Conservation (phyloP, 1,284 basidiomycete genomes). For the Peniophora sp. region DNA sequence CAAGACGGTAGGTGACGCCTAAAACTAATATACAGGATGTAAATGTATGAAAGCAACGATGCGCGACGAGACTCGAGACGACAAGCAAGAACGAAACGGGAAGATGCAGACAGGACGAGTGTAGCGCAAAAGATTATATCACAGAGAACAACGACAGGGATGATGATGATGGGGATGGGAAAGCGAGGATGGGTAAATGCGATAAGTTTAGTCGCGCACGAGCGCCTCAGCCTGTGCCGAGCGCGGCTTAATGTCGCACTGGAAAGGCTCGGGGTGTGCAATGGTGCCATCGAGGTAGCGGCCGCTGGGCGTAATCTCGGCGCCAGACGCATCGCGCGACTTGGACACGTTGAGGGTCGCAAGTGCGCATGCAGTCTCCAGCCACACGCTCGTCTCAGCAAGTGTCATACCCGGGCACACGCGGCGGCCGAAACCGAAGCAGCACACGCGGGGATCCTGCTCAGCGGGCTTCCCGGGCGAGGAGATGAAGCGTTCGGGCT, state of each 20-base stretch:
- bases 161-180: not conserved
- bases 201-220: constrained; percentile 22
- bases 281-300: constrained; percentile 13
- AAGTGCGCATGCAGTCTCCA: constrained; percentile 14
- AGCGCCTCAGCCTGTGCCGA: constrained; percentile 44
- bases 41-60: not conserved
- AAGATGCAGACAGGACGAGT: not conserved
- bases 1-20: too few species aligned
- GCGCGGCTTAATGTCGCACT: constrained; percentile 50
- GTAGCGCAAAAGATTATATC: not conserved
- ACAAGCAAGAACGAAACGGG: not conserved
- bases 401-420: constrained; percentile 15
- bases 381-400: constrained; percentile 17
- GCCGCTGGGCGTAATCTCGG: constrained; percentile 7
- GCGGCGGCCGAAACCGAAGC: constrained; percentile 13
- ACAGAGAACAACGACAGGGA: not conserved
- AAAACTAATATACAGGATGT: too few species aligned
- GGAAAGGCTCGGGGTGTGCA: constrained; percentile 49
- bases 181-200: not conserved
- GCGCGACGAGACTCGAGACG: not conserved
- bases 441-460: constrained; percentile 9
- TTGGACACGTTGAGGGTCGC: constrained; percentile 17
- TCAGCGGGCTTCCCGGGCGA: constrained; percentile 5
- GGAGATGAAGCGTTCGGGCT: constrained; percentile 10
- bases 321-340: constrained; percentile 12